Conservation (phyloP, 768 basidiomycete genomes). For the Panus rudis region DNA sequence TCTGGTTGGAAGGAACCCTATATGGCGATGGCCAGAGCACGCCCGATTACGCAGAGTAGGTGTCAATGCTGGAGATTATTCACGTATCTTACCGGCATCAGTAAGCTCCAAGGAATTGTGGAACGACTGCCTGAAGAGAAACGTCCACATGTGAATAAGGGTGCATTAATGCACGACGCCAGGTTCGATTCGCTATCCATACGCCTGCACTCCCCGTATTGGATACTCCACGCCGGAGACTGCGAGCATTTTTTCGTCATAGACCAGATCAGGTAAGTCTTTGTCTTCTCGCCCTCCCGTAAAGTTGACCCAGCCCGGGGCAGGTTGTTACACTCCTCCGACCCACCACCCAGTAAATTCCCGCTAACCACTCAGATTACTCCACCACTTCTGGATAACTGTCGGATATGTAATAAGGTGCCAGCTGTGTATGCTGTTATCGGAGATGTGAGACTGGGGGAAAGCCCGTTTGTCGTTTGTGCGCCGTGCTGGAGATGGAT, state of each 20-base stretch:
- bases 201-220: conserved; percentile 71
- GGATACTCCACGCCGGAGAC: conserved; percentile 72
- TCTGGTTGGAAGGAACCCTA: conserved; percentile 54
- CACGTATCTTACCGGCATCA: background rate
- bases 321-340: conserved; percentile 55
- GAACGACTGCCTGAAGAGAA: conserved; percentile 26
- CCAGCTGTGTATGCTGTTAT: conserved; percentile 63
- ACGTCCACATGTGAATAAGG: conserved; percentile 26
- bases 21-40: conserved; percentile 48
- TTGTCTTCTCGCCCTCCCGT: background rate
- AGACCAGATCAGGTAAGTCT: conserved; percentile 60
- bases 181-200: conserved; percentile 47
- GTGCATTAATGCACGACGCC: conserved; percentile 41
- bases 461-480: conserved; percentile 73
- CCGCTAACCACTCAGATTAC: conserved; percentile 64
- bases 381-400: conserved; percentile 53
- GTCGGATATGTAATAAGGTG: conserved; percentile 62
- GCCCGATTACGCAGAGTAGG: conserved; percentile 55
- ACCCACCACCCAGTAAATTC: conserved; percentile 48
- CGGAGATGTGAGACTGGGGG: conserved; percentile 68
- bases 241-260: conserved; percentile 77
- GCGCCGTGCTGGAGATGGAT: conserved; percentile 66
- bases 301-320: conserved; percentile 1
- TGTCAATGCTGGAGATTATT: no score
- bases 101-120: background rate